Evolutionary conservation across 345 rosid species (phyloP).

Genomic region (Cardiospermum halicacabum): DNA sequence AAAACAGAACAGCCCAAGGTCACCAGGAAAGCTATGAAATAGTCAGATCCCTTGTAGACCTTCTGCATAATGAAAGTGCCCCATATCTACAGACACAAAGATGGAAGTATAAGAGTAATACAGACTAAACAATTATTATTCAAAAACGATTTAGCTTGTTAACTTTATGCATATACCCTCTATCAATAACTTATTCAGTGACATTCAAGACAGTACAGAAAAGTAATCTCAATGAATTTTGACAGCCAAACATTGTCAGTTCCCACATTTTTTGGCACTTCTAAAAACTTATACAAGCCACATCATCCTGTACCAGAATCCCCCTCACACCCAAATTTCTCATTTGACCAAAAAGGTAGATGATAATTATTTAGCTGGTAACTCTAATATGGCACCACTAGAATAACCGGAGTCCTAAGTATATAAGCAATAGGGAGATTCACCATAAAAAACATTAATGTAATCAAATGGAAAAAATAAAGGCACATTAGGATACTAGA

Average conservation of each 20-base stretch:
- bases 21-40: constrained; percentile 79
- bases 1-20: constrained; percentile 88
- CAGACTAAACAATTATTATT: background rate
- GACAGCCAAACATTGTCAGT: too few relatives aligned
- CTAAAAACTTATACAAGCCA: background rate
- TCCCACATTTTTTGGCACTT: constrained; percentile 7
- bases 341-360: background rate
- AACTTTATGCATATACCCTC: background rate
- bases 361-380: background rate
- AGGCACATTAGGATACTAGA: background rate
- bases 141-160: background rate
- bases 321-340: background rate
- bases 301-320: background rate
- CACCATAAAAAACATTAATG: background rate
- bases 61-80: constrained; percentile 94
- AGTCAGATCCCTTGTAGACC: constrained; percentile 75
- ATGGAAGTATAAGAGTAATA: background rate
- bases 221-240: background rate
- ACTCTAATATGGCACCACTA: background rate
- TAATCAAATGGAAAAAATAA: background rate
- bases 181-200: background rate
- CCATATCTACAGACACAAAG: constrained; percentile 49
- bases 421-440: background rate
- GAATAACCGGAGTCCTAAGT: background rate
- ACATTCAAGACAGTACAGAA: background rate